Evolutionary conservation across 2,329 filamentous ascomycete genomes (phyloP), one percentile per base, ranked within the genome.

Genomic region (Neurospora crassa): DNA sequence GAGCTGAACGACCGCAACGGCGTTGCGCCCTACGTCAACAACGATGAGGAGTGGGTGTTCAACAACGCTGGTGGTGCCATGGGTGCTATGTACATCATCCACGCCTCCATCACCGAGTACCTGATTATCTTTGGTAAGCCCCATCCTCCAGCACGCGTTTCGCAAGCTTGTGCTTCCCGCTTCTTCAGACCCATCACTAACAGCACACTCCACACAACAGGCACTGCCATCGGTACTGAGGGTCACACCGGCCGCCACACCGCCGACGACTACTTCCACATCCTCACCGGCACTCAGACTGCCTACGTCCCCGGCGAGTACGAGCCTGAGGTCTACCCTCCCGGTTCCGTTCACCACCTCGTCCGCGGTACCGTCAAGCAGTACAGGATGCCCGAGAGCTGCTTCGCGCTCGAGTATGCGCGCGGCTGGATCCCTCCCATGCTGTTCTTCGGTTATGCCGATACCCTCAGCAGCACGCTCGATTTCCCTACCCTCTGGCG

Each of bases 231-330:
- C 76, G 93, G 93, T 76, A 97, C 94, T 14, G 93, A 96, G 82
- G 94, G 94, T 73, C 93, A 97, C 85, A 89, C 89, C 1, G 94
- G 94, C 74, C 91, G 93, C 69, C 94, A 97, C 86, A 95, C 93
- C 14, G 93, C 93, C 18, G 92, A 97, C 82, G 94, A 97, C 85
- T 97, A 96, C 86, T 97, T 97, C 86, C 89, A 94, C 85, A 97
- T 97, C 84, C 86, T 97, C 41, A 84, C 85, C 42, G 94, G 94
- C 76, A 89, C 90, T 76, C 90, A 97, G 82, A 85, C 88, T 77
- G 91, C 93, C 74, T 94, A 93, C 84, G 85, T 88, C 5, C 88
- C 90, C 2, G 91, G 91, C 75, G 79, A 84, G 74, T 92, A 89
- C 80, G 85, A 87, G 79, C 83, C 90, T 42, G 91, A 93, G 81